Evolutionary conservation across 208 protist genomes (phyloP).

Genomic region (Wallacemonas collosoma): DNA sequence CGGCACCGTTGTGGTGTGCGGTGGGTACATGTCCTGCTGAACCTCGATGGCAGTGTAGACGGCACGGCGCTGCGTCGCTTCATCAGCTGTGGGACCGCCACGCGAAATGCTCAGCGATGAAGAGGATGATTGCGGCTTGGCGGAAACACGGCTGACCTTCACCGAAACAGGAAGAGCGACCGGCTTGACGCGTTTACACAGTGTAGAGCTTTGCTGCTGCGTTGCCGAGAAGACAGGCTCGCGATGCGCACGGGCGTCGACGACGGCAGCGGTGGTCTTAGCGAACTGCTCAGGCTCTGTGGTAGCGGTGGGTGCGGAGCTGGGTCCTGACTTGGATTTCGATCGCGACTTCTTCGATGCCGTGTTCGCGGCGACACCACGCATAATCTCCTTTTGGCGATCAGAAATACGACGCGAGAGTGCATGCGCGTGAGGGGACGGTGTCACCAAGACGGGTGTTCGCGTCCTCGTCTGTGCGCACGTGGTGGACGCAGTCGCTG

Average conservation of each 20-base stretch:
- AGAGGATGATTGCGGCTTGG: background rate
- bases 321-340: background rate
- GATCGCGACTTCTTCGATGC: background rate
- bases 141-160: background rate
- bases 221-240: slow-evolving; percentile 9
- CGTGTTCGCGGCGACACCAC: background rate
- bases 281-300: too few species aligned
- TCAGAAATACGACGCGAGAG: slow-evolving; percentile 6
- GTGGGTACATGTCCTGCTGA: background rate
- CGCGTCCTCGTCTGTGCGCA: background rate
- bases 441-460: background rate
- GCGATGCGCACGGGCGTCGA: background rate
- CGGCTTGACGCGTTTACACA: slow-evolving; percentile 6
- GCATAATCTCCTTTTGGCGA: slow-evolving; percentile 8
- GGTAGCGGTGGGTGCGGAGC: background rate
- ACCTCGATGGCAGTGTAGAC: slow-evolving; percentile 18
- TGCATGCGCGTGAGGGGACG: background rate
- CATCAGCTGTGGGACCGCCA: background rate
- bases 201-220: slow-evolving; percentile 2
- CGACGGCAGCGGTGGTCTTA: background rate
- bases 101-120: background rate
- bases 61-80: background rate
- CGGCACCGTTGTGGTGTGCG: background rate
- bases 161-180: background rate
- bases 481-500: too few species aligned